These are phyloP conservation scores for Diaporthe amygdali DNA, from an alignment of 2,329 filamentous ascomycete genomes.

Conservation along the genomic window DNA sequence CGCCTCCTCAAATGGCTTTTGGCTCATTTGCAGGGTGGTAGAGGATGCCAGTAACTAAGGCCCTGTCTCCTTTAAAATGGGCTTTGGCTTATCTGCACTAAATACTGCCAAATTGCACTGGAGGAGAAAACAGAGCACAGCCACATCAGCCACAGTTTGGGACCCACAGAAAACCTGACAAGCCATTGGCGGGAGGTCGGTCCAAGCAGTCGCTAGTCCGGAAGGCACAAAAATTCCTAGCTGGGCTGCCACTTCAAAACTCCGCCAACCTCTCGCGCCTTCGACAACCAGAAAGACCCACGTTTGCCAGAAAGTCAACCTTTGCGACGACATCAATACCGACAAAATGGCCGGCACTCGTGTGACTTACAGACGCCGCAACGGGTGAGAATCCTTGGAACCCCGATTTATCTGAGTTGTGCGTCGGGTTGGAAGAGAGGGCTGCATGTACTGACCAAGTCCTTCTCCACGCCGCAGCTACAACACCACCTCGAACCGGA, in stretches of 20 bases:
- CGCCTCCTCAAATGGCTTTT: not conserved
- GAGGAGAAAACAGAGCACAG: not conserved
- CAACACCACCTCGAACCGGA: slow-evolving; percentile 98
- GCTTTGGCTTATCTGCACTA: not conserved
- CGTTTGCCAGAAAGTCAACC: slow-evolving; percentile 25
- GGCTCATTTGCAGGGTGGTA: not conserved
- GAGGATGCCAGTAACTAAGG: too few relatives aligned
- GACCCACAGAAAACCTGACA: not conserved
- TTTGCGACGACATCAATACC: slow-evolving; percentile 35
- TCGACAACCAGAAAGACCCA: slow-evolving; percentile 23
- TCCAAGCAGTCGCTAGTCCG: not conserved
- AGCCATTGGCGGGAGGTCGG: not conserved
- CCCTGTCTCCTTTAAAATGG: not conserved
- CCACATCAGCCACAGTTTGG: not conserved
- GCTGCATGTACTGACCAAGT: slow-evolving; percentile 27
- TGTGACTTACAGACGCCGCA: slow-evolving; percentile 77
- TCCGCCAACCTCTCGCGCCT: slow-evolving; percentile 15
- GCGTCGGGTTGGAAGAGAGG: not conserved
- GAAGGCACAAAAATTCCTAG: slow-evolving; percentile 20
- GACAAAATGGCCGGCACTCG: slow-evolving; percentile 64
- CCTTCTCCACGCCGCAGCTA: slow-evolving; percentile 64
- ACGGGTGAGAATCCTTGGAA: slow-evolving; percentile 66
- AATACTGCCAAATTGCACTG: not conserved
- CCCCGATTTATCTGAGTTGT: slow-evolving; percentile 25
- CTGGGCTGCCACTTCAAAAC: slow-evolving; percentile 18